These are phyloP conservation scores for Jaminaea rosea DNA, from an alignment of 1,284 basidiomycete species.

Conservation along the genomic window DNA sequence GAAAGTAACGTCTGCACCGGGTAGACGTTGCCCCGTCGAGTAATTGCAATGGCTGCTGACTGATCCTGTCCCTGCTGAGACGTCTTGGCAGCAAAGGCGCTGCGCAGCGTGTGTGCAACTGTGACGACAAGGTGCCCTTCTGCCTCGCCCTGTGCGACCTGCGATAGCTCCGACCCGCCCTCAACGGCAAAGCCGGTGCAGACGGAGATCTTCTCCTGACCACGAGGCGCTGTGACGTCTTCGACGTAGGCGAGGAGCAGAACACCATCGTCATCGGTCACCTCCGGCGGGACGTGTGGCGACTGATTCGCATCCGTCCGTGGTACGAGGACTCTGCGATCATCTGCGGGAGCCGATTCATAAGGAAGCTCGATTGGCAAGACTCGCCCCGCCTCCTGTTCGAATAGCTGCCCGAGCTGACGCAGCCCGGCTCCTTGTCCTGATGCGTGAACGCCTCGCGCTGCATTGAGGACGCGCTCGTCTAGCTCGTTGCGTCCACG, in stretches of 20 bases:
- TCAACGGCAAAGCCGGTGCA: slow-evolving; percentile 59
- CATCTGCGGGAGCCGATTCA: slow-evolving; percentile 25
- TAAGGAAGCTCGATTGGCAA: slow-evolving; percentile 40
- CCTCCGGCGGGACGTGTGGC: not conserved
- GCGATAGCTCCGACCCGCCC: slow-evolving; percentile 19
- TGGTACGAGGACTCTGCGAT: slow-evolving; percentile 26
- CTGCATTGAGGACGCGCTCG: slow-evolving; percentile 29
- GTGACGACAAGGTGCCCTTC: slow-evolving; percentile 52
- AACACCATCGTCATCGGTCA: slow-evolving; percentile 48
- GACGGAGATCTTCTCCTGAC: slow-evolving; percentile 54
- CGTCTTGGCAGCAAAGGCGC: slow-evolving; percentile 32
- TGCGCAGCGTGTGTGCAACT: slow-evolving; percentile 59
- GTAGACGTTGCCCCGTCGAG: slow-evolving; percentile 47
- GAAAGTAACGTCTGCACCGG: slow-evolving; percentile 55
- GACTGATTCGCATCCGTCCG: slow-evolving; percentile 24
- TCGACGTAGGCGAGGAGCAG: slow-evolving; percentile 59
- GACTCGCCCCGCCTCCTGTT: slow-evolving; percentile 19
- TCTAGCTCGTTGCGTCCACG: slow-evolving; percentile 35
- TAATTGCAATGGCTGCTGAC: slow-evolving; percentile 46
- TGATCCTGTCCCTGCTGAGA: too few species aligned
- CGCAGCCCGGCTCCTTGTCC: not conserved
- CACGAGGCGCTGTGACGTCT: slow-evolving; percentile 36
- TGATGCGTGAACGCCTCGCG: slow-evolving; percentile 7
- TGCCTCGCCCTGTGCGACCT: too few species aligned
- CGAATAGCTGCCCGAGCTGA: slow-evolving; percentile 8